Percentiles rank a stretch among this genome's conserved stretches.
phyloP scores from a whole-genome alignment of 2,329 filamentous ascomycete species.

The Penicillium rolfsii region DNA sequence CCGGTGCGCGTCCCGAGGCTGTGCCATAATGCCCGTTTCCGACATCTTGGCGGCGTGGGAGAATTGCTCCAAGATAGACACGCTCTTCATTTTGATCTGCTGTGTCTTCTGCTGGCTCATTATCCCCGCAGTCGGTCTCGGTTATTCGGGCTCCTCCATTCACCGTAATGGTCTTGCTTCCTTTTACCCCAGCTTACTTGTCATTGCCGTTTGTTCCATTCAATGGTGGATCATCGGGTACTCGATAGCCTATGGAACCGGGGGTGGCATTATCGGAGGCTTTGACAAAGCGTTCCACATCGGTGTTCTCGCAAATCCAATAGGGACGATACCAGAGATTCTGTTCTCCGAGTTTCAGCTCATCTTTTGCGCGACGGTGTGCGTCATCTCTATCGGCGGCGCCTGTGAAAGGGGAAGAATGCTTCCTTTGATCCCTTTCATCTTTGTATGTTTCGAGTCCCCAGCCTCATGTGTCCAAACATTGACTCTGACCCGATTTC shows the following conservation, averaged over 20 bases:
- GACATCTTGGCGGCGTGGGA: slow-evolving; percentile 53
- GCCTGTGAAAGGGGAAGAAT: slow-evolving; percentile 54
- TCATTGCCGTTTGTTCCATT: slow-evolving; percentile 54
- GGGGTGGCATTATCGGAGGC: slow-evolving; percentile 50
- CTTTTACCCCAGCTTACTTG: slow-evolving; percentile 53
- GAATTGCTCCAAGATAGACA: slow-evolving; percentile 57
- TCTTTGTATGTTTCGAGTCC: slow-evolving; percentile 38
- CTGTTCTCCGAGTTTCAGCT: slow-evolving; percentile 58
- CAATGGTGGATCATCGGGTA: slow-evolving; percentile 58
- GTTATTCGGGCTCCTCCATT: slow-evolving; percentile 56
- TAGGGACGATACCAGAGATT: slow-evolving; percentile 56
- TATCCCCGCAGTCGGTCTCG: slow-evolving; percentile 56
- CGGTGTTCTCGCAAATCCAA: slow-evolving; percentile 52
- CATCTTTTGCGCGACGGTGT: slow-evolving; percentile 56
- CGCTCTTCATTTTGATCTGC: slow-evolving; percentile 56
- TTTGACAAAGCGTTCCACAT: slow-evolving; percentile 52
- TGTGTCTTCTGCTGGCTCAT: slow-evolving; percentile 58
- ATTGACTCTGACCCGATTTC: background rate
- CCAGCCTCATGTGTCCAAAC: background rate
- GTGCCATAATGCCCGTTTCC: background rate
- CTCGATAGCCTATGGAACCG: slow-evolving; percentile 54
- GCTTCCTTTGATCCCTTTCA: slow-evolving; percentile 53
- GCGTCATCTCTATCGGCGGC: slow-evolving; percentile 55
- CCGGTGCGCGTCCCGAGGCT: background rate
- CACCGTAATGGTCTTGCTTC: slow-evolving; percentile 54